A percentile compares a stretch with the other conserved stretches of the same genome.
These are phyloP conservation scores for Mortierella sp. DNA, from an alignment of 371 early-diverging fungal genomes.

Conservation along the genomic window DNA sequence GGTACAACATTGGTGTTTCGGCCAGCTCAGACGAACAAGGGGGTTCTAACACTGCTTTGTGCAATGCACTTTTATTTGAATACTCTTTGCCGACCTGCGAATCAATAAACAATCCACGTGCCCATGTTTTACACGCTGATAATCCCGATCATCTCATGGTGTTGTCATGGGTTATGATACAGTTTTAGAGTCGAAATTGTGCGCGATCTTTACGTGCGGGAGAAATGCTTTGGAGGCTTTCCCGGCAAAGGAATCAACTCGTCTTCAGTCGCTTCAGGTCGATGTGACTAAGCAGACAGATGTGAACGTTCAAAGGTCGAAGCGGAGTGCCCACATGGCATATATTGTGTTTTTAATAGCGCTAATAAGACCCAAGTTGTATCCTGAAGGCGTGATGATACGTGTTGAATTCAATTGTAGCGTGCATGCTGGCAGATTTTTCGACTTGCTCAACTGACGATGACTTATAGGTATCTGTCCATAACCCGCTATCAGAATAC, in stretches of 20 bases:
- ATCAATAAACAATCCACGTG: no score
- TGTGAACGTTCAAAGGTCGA: constrained; percentile 40
- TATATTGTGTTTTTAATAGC: constrained; percentile 51
- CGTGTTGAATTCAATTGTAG: background rate
- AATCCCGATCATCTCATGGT: constrained; percentile 35
- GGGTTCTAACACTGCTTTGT: no score
- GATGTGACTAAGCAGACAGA: constrained; percentile 54
- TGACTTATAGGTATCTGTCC: constrained; percentile 38
- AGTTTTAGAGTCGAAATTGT: constrained; percentile 43
- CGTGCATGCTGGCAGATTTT: constrained; percentile 45
- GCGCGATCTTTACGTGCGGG: constrained; percentile 37
- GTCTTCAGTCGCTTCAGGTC: constrained; percentile 33
- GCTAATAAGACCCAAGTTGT: constrained; percentile 21
- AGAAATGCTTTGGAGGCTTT: constrained; percentile 37
- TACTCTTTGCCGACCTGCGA: no score
- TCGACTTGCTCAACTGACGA: constrained; percentile 42
- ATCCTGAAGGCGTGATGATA: no score
- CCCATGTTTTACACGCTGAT: constrained; percentile 8
- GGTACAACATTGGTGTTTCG: no score
- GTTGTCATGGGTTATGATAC: constrained; percentile 51
- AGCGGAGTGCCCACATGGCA: constrained; percentile 48
- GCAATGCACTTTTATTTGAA: no score
- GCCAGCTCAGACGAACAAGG: no score
- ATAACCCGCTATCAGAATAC: background rate
- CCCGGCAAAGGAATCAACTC: constrained; percentile 32